A percentile compares a stretch with the other conserved stretches of the same genome.
These are phyloP conservation scores for Kingdonia uniflora DNA, from an alignment of 164 flowering plant species.

Conservation along the genomic window DNA sequence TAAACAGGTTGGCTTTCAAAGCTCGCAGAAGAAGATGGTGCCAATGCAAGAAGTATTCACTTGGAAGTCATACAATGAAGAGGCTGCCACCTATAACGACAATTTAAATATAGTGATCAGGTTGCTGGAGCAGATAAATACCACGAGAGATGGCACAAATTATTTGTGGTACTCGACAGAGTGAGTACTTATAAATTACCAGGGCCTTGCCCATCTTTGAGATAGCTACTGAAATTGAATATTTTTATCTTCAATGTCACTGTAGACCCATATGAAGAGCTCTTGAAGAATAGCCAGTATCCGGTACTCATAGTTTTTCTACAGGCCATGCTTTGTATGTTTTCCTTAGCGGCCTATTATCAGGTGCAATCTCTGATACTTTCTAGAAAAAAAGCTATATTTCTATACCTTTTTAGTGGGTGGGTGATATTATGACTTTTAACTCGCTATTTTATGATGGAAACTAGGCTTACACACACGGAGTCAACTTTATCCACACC, in stretches of 20 bases:
- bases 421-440: too few species aligned
- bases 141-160: slow-evolving; percentile 68
- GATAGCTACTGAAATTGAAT: neutral
- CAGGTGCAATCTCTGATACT: slow-evolving; percentile 32
- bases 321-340: slow-evolving; percentile 87
- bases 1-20: slow-evolving; percentile 48
- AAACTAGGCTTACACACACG: too few species aligned
- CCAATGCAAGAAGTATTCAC: slow-evolving; percentile 25
- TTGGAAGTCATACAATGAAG: slow-evolving; percentile 77
- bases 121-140: slow-evolving; percentile 59
- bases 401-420: too few species aligned
- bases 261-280: slow-evolving; percentile 43
- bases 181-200: slow-evolving; percentile 36
- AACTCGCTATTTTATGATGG: too few species aligned
- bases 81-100: slow-evolving; percentile 34
- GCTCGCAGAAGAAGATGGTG: slow-evolving; percentile 37
- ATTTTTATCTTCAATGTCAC: slow-evolving; percentile 30
- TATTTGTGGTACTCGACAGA: slow-evolving; percentile 88
- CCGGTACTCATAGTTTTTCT: slow-evolving; percentile 66
- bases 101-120: slow-evolving; percentile 28
- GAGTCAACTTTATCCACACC: too few species aligned
- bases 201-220: neutral
- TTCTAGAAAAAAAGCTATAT: too few species aligned
- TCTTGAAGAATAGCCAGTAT: slow-evolving; percentile 44
- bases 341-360: slow-evolving; percentile 60